Percentiles rank a stretch among this genome's conserved stretches.
Conservation (phyloP, 208 protist species). For the Acanthamoeba culbertsoni region DNA sequence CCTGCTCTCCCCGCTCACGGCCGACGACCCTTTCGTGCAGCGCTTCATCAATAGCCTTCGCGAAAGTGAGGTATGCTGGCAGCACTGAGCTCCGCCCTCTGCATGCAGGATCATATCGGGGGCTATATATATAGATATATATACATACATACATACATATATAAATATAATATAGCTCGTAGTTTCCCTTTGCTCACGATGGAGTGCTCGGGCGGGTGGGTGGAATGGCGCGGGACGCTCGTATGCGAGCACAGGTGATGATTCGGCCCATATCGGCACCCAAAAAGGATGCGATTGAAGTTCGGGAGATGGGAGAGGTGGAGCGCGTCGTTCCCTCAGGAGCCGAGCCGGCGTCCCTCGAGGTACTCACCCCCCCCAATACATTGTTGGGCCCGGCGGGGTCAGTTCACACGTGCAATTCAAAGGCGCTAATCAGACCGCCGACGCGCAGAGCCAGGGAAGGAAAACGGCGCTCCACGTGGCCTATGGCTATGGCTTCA, state of each 20-base stretch:
- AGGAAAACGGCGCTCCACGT: not conserved
- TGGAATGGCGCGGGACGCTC: not conserved
- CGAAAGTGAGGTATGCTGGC: not conserved
- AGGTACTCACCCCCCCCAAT: not conserved
- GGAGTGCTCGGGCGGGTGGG: not conserved
- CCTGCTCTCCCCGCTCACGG: not conserved
- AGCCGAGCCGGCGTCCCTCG: not conserved
- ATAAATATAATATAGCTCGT: too few relatives aligned
- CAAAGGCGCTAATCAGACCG: not conserved
- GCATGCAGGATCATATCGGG: too few relatives aligned
- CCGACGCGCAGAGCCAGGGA: not conserved
- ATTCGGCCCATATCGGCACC: not conserved
- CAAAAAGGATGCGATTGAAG: not conserved
- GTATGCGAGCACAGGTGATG: not conserved
- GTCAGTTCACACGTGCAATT: not conserved
- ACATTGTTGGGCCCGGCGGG: too few relatives aligned
- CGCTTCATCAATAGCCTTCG: not conserved
- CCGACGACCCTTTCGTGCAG: not conserved
- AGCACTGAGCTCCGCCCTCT: too few relatives aligned
- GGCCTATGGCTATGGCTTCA: not conserved
- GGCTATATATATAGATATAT: too few relatives aligned
- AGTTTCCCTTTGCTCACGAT: not conserved
- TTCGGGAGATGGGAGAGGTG: not conserved
- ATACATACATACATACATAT: too few relatives aligned
- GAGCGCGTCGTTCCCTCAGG: not conserved